Evolutionary conservation across 202 grass and related monocot genomes (phyloP).

Genomic region (Zoysia matrella): DNA sequence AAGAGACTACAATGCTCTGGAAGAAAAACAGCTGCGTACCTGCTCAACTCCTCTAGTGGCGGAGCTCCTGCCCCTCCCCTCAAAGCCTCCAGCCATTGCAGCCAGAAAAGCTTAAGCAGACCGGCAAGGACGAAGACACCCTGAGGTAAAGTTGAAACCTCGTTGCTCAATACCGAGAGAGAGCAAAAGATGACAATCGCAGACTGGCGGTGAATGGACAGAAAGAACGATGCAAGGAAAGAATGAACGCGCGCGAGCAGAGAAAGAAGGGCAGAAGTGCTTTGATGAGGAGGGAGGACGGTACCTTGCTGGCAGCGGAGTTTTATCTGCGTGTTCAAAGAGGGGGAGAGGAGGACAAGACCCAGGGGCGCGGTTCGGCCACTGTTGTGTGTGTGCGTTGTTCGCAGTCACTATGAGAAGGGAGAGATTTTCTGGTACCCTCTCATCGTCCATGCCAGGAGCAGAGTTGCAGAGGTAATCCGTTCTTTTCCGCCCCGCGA

Average conservation of each 20-base stretch:
- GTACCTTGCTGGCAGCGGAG: neutral
- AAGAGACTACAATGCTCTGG: neutral
- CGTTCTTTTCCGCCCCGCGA: neutral
- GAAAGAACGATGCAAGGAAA: constrained; percentile 49
- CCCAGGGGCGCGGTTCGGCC: neutral
- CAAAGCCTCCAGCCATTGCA: constrained; percentile 59
- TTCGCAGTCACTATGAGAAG: constrained; percentile 26
- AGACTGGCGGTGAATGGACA: constrained; percentile 50
- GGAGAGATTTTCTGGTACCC: constrained; percentile 26
- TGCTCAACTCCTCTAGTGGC: constrained; percentile 58
- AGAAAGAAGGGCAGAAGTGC: constrained; percentile 23
- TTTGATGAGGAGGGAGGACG: constrained; percentile 12
- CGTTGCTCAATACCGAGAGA: constrained; percentile 44
- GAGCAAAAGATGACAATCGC: constrained; percentile 40
- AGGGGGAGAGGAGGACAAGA: constrained; percentile 29
- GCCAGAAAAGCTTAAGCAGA: constrained; percentile 29
- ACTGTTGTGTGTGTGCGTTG: constrained; percentile 33
- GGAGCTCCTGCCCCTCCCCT: constrained; percentile 42
- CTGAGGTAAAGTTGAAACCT: constrained; percentile 32
- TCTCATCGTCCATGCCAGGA: constrained; percentile 10
- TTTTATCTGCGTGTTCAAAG: constrained; percentile 44
- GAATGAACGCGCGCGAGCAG: constrained; percentile 45
- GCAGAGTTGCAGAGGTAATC: constrained; percentile 34
- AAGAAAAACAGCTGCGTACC: constrained; percentile 52
- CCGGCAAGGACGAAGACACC: constrained; percentile 15